Base-by-base conservation (phyloP, 1,284 basidiomycete genomes). In the Somion occarium region DNA sequence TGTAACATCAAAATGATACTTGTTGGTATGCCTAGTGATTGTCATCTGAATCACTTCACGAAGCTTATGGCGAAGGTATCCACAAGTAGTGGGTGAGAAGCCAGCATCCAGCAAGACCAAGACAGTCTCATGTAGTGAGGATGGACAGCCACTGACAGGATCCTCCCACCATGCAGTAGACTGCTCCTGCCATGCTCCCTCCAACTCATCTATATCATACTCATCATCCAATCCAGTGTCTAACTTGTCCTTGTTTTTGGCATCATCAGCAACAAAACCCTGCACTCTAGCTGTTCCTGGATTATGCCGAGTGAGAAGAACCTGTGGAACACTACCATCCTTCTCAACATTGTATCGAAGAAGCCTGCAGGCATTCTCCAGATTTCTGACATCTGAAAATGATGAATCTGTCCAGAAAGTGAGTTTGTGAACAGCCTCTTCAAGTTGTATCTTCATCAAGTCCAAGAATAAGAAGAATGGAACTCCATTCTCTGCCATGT, bases 401-500 rank as follows among this genome's bases (percentile, higher is more conserved):
- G n/a, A n/a, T n/a, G n/a, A n/a, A n/a, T n/a, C n/a, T 34, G 30
- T 56, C 65, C 67, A 72, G 3, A 25, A 46, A 1, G 68, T 57
- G 7, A 74, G 53, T 1, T 50, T 53, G 11, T 61, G 56, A 0
- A 71, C 59, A 1, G 52, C 51, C 13, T 61, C 53, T 0, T 57
- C 26, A 20, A 73, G 38, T 4, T 44, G 34, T 2, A 50, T 24
- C 22, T 49, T 44, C 44, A 73, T 60, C 11, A 76, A 58, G 1
- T 57, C 38, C 3, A 50, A 27, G 48, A 77, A 69, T 5, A 65
- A 55, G 0, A 49, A 15, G 9, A 52, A 45, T 0, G 66, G 61
- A 1, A 77, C 74, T 1, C 72, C 72, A 55, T 76, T 76, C 56
- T 75, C 69, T 7, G 70, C 66, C n/a, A 77, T 64, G 55, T 74